A percentile compares a stretch with the other conserved stretches of the same genome.
Evolutionary conservation across 1,284 basidiomycete genomes (phyloP).

Genomic region (Trichosporon inkin): DNA sequence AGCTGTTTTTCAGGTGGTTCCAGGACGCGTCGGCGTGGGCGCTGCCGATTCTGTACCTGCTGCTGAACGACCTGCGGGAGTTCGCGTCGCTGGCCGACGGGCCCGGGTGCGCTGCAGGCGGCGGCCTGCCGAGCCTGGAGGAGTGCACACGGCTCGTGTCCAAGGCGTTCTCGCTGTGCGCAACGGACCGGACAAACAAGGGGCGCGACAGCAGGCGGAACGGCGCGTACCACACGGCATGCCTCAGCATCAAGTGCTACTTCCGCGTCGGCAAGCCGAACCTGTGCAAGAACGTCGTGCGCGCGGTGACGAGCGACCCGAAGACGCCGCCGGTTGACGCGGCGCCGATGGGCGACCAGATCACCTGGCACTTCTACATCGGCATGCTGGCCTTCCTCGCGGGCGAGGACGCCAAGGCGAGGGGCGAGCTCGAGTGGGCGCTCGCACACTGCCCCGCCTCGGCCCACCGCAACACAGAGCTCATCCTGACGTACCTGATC

Average conservation of each 20-base stretch:
- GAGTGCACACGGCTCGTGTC: conserved; percentile 85
- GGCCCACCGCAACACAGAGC: conserved; percentile 73
- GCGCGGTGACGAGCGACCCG: conserved; percentile 77
- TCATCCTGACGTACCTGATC: conserved; percentile 84
- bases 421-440: conserved; percentile 73
- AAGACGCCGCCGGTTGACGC: conserved; percentile 72
- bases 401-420: conserved; percentile 83
- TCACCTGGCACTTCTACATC: conserved; percentile 86
- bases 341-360: conserved; percentile 82
- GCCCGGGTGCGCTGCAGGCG: conserved; percentile 47
- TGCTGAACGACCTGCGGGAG: conserved; percentile 72
- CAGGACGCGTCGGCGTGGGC: conserved; percentile 74
- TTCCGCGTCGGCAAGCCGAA: conserved; percentile 91
- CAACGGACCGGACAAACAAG: conserved; percentile 75
- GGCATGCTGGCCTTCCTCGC: conserved; percentile 91
- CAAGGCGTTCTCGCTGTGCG: conserved; percentile 86
- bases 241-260: conserved; percentile 86
- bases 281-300: conserved; percentile 83
- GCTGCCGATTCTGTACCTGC: conserved; percentile 69
- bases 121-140: conserved; percentile 68
- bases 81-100: conserved; percentile 60
- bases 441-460: conserved; percentile 71
- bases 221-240: conserved; percentile 93
- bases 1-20: conserved; percentile 72
- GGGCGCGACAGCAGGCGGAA: conserved; percentile 76